Evolutionary conservation across 2,329 filamentous ascomycete genomes (phyloP).

Genomic region (Chrysosporium queenslandicum): DNA sequence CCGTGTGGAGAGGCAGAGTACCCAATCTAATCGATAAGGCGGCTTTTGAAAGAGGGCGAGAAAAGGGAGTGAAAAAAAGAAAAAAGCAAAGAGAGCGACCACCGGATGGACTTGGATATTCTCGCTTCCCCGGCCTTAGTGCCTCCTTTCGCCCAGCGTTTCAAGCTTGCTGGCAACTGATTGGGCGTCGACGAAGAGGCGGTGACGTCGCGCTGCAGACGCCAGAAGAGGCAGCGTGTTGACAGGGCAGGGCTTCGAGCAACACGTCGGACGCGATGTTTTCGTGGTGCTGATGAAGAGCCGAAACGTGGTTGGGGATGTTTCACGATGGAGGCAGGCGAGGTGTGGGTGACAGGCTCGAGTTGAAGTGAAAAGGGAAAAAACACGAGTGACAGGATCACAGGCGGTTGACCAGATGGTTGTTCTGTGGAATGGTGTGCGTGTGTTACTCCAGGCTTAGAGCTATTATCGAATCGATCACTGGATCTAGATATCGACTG

Average conservation of each 20-base stretch:
- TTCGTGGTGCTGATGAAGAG: slow-evolving; percentile 3
- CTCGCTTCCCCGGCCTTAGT: slow-evolving; percentile 1
- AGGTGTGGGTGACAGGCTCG: neutral
- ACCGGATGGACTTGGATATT: neutral
- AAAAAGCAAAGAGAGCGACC: neutral
- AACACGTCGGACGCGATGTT: slow-evolving; percentile 5
- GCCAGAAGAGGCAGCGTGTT: neutral
- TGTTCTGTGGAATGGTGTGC: no score
- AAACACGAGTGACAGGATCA: no score
- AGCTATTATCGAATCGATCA: no score
- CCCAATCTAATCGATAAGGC: slow-evolving; percentile 5
- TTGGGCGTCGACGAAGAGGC: neutral
- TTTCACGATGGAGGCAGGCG: neutral
- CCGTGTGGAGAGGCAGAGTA: neutral
- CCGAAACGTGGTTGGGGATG: slow-evolving; percentile 5
- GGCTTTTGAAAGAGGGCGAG: slow-evolving; percentile 7
- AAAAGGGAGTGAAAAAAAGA: neutral
- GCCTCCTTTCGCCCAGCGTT: neutral
- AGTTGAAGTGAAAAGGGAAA: no score
- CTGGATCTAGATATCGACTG: no score
- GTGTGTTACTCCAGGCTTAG: no score
- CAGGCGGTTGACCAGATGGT: no score
- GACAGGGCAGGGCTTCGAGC: no score
- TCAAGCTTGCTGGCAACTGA: neutral
- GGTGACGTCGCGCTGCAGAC: slow-evolving; percentile 5